phyloP scores from a whole-genome alignment of 1,284 basidiomycete genomes.

The Pyrrhoderma lamaoense region DNA sequence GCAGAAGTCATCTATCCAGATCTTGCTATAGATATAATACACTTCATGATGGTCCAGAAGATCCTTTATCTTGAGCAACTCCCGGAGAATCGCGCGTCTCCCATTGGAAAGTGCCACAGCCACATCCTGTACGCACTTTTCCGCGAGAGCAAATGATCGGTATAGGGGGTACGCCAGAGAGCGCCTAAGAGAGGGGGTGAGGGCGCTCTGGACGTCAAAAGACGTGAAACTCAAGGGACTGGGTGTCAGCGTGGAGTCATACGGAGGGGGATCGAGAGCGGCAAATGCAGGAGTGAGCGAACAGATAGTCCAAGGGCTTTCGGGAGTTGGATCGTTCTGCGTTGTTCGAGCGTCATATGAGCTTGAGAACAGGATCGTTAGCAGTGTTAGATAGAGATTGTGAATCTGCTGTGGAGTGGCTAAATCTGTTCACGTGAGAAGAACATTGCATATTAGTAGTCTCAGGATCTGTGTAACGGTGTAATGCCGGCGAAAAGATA shows the following conservation, averaged over 20 bases:
- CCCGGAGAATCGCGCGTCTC: conserved; percentile 51
- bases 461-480: too few relatives aligned
- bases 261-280: conserved; percentile 65
- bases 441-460: conserved; percentile 3
- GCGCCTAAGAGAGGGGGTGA: conserved; percentile 63
- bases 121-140: conserved; percentile 59
- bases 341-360: conserved; percentile 72
- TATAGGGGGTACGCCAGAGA: conserved; percentile 68
- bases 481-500: too few relatives aligned
- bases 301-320: conserved; percentile 78
- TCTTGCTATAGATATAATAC: conserved; percentile 75
- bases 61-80: conserved; percentile 58
- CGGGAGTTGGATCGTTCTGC: conserved; percentile 66
- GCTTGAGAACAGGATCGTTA: conserved; percentile 65
- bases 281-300: conserved; percentile 65
- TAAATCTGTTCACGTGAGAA: conserved; percentile 42
- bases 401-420: conserved; percentile 45
- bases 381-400: conserved; percentile 56
- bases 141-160: conserved; percentile 64
- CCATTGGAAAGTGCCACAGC: conserved; percentile 50
- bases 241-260: conserved; percentile 26
- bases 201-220: conserved; percentile 40
- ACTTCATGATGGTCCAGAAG: conserved; percentile 73
- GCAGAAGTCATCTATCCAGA: conserved; percentile 77
- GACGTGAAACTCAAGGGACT: conserved; percentile 29